Conservation (phyloP, 495 filamentous ascomycete species). For the Parathielavia appendiculata region DNA sequence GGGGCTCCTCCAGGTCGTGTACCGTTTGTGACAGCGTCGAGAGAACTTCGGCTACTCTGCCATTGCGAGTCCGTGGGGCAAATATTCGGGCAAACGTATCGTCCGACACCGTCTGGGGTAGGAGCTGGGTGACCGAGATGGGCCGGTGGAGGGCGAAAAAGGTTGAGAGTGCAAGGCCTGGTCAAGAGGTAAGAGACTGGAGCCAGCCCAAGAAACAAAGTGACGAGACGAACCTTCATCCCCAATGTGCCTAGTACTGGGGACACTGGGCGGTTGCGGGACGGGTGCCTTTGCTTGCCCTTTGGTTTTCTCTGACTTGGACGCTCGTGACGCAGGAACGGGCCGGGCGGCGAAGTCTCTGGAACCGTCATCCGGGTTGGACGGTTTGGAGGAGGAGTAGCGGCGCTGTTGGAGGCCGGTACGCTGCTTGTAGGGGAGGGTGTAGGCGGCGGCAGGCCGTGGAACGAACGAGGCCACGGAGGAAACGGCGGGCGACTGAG, state of each 20-base stretch:
- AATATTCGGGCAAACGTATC: slow-evolving; percentile 81
- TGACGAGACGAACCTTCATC: slow-evolving; percentile 57
- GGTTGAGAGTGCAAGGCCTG: slow-evolving; percentile 79
- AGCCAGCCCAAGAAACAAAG: slow-evolving; percentile 3
- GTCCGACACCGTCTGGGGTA: slow-evolving; percentile 65
- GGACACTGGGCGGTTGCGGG: slow-evolving; percentile 68
- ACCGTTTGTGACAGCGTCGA: slow-evolving; percentile 71
- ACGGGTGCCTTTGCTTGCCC: slow-evolving; percentile 40
- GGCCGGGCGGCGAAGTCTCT: slow-evolving; percentile 42
- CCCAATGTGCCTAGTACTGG: slow-evolving; percentile 73
- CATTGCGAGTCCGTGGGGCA: slow-evolving; percentile 49
- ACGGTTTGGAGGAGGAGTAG: slow-evolving; percentile 55
- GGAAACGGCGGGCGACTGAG: slow-evolving; percentile 38
- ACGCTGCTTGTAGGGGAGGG: slow-evolving; percentile 34
- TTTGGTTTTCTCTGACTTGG: slow-evolving; percentile 46
- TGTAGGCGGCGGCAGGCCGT: slow-evolving; percentile 33
- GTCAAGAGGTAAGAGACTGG: neutral
- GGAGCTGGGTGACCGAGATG: slow-evolving; percentile 75
- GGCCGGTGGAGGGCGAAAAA: slow-evolving; percentile 97
- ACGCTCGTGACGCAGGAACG: slow-evolving; percentile 35
- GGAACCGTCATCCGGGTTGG: slow-evolving; percentile 48
- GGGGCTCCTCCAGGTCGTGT: slow-evolving; percentile 61
- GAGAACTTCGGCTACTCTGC: slow-evolving; percentile 60
- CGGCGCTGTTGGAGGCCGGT: slow-evolving; percentile 42
- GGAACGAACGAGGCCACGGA: slow-evolving; percentile 34